Percentiles rank a stretch among this genome's conserved stretches.
Conservation (phyloP, 129 eudicot species). For the Smallanthus sonchifolius region DNA sequence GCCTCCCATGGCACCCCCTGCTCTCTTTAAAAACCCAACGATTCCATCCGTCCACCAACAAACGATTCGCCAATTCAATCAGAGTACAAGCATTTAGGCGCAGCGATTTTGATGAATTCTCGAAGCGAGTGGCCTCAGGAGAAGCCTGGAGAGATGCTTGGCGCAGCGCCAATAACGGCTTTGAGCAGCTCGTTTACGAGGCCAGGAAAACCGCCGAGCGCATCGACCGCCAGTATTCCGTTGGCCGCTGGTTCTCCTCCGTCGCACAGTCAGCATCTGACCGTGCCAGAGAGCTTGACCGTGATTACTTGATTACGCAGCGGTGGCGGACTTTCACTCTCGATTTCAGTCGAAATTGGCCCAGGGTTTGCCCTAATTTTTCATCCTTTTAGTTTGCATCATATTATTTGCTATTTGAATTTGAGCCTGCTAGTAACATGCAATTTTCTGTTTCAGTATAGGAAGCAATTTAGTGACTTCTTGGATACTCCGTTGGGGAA, state of each 20-base stretch:
- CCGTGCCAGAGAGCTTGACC: conserved; percentile 78
- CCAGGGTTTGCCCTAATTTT: conserved; percentile 57
- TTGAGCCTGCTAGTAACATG: not conserved
- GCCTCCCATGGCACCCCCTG: conserved; percentile 65
- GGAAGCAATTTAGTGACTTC: conserved; percentile 62
- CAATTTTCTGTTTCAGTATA: conserved; percentile 55
- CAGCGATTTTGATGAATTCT: conserved; percentile 69
- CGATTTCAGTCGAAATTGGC: conserved; percentile 74
- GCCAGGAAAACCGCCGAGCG: conserved; percentile 79
- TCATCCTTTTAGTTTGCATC: not conserved
- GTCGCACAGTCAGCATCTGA: conserved; percentile 55
- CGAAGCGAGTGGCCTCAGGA: conserved; percentile 55
- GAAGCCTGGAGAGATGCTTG: conserved; percentile 77
- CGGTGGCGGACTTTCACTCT: conserved; percentile 63
- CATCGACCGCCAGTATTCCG: conserved; percentile 64
- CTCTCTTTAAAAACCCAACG: conserved; percentile 30
- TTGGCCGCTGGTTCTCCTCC: conserved; percentile 43
- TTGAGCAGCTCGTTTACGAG: conserved; percentile 69
- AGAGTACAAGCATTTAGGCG: conserved; percentile 56
- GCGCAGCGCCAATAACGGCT: conserved; percentile 76
- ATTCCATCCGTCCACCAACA: conserved; percentile 23
- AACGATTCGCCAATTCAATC: conserved; percentile 1
- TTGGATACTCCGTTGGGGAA: conserved; percentile 70
- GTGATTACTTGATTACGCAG: conserved; percentile 59
- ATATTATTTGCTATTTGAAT: not conserved